Evolutionary conservation across 371 early-diverging fungal genomes (phyloP), one percentile per base, ranked within the genome.

Genomic region (Syncephalastrum racemosum): DNA sequence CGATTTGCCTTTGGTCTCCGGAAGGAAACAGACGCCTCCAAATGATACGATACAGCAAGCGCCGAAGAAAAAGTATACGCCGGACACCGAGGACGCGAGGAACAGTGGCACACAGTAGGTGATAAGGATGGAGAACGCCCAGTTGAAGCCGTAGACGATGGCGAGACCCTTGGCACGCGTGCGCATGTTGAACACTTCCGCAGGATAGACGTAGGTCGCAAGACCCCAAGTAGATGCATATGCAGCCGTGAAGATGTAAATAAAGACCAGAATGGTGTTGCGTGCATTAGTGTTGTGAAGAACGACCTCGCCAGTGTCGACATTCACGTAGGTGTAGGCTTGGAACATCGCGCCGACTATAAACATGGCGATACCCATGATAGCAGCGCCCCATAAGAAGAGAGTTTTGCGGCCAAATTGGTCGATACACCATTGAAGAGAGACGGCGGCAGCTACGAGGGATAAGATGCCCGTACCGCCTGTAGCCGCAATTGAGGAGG

Each of bases 151-250:
- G 58, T 83, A 87, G 22, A 79, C 63, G 23, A 79, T 54, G 3
- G 70, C 71, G 25, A 73, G 54, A 7, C 64, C 71, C 53, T 79
- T 79, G 22, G 79, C 69, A 45, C 79, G 73, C 5, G 64, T 67
- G 41, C 79, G 79, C 66, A 68, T 75, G 51, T 75, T 73, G 49
- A 74, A 83, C 54, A 89, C 56, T 62, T 89, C 89, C 20, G 70
- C 77, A 27, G 94, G 95, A 69, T 94, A 94, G 3, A 75, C 71
- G 42, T 73, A 78, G 24, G 71, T 64, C 12, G 73, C 73, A 42
- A 75, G 63, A 15, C 79, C 73, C 83, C 83, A 86, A 42, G 84
- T 82, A 50, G 75, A 72, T 46, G 86, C 77, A 70, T 83, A 86
- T 25, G 67, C 50, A n/a, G 81, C 69, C 27, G 72, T 64, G 47